Conservation (phyloP, 371 early-diverging fungal genomes). For the Apophysomyces trapeziformis region DNA sequence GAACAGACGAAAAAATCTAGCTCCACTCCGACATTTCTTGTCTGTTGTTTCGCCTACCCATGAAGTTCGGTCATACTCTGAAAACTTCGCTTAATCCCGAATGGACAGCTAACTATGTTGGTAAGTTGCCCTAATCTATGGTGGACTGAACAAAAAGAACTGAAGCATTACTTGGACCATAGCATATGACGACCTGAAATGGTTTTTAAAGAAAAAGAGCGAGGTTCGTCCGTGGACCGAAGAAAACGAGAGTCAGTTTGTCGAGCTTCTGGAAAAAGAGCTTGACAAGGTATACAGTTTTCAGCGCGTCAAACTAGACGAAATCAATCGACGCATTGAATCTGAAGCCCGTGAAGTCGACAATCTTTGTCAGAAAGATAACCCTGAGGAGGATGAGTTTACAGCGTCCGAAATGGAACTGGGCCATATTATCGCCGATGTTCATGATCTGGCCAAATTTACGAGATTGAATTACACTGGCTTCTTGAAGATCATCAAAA, state of each 20-base stretch:
- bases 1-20: neutral
- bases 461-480: conserved; percentile 96
- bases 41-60: conserved; percentile 29
- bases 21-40: neutral
- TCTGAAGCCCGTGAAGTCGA: conserved; percentile 69
- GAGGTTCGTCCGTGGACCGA: conserved; percentile 57
- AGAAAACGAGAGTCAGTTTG: conserved; percentile 85
- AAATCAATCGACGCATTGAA: conserved; percentile 83
- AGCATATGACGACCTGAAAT: conserved; percentile 86
- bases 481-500: conserved; percentile 97
- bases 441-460: conserved; percentile 94
- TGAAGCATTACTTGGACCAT: conserved; percentile 35
- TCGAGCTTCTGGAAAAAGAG: conserved; percentile 87
- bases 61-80: conserved; percentile 93
- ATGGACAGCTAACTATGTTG: conserved; percentile 70
- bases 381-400: conserved; percentile 69
- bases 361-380: conserved; percentile 64
- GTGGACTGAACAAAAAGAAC: conserved; percentile 60
- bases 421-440: conserved; percentile 84
- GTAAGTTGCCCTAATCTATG: conserved; percentile 22
- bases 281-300: conserved; percentile 93
- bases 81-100: conserved; percentile 76
- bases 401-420: conserved; percentile 81
- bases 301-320: conserved; percentile 88
- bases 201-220: conserved; percentile 68